Conservation (phyloP, 2,329 filamentous ascomycete species). For the Ophiostoma ulmi region DNA sequence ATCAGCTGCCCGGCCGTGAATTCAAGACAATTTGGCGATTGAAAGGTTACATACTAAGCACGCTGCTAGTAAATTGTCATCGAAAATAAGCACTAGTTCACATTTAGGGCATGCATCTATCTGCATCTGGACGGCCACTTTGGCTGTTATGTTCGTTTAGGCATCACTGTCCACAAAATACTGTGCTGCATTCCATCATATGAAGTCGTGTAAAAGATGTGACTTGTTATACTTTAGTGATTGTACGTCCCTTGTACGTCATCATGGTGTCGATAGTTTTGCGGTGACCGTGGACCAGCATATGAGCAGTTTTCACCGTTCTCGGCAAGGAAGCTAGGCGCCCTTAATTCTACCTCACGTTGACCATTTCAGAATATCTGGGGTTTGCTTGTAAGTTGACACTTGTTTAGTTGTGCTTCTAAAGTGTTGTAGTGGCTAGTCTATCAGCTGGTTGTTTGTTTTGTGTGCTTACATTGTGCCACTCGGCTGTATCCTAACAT, state of each 20-base stretch:
- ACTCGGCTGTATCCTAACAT: too few species aligned
- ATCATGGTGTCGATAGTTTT: neutral
- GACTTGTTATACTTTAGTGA: neutral
- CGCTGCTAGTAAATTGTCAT: neutral
- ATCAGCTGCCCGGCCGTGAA: neutral
- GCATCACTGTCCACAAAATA: neutral
- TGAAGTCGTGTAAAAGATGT: neutral
- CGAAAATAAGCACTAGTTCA: neutral
- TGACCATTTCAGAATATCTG: neutral
- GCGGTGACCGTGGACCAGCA: neutral
- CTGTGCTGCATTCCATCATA: neutral
- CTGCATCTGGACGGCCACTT: neutral
- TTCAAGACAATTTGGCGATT: neutral
- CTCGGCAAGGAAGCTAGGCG: neutral
- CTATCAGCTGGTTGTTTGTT: neutral
- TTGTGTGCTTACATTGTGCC: neutral
- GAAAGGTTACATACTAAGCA: neutral
- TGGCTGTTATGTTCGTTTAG: neutral
- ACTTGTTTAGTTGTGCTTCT: neutral
- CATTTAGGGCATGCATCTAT: neutral
- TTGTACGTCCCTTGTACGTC: neutral
- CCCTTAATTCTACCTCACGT: neutral
- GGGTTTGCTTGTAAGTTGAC: neutral
- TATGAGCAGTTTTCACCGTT: slow-evolving; percentile 4
- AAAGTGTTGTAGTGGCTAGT: neutral